phyloP scores from a whole-genome alignment of 2,329 filamentous ascomycete species.

The Diaporthe sp. region DNA sequence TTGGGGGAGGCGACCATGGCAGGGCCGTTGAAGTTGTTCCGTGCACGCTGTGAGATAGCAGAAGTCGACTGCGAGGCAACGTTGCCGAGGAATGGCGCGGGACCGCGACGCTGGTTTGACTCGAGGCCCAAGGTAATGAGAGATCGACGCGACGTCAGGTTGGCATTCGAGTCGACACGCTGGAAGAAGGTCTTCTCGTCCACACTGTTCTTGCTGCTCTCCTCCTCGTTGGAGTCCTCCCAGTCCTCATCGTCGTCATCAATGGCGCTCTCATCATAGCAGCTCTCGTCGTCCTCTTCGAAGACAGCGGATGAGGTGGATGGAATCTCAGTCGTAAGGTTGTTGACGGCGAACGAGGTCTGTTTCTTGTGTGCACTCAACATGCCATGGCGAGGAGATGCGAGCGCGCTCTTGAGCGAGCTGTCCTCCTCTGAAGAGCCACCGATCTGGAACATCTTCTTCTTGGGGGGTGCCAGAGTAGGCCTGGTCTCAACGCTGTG shows the following conservation, averaged over 20 bases:
- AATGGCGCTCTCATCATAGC: conserved; percentile 86
- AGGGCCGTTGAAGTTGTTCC: conserved; percentile 59
- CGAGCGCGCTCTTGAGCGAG: conserved; percentile 70
- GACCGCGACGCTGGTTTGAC: conserved; percentile 77
- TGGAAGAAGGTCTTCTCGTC: conserved; percentile 87
- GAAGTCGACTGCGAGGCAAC: conserved; percentile 75
- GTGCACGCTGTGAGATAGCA: conserved; percentile 65
- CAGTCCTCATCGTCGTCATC: conserved; percentile 76
- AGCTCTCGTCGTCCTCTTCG: conserved; percentile 64
- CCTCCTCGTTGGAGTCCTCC: conserved; percentile 74
- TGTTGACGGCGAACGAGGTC: conserved; percentile 83
- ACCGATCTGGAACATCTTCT: conserved; percentile 63
- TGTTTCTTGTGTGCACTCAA: conserved; percentile 73
- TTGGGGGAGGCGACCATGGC: conserved; percentile 62
- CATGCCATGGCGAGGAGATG: conserved; percentile 55
- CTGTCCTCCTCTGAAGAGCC: conserved; percentile 80
- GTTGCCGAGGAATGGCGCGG: conserved; percentile 68
- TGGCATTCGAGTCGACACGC: conserved; percentile 87
- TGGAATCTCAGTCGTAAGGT: conserved; percentile 75
- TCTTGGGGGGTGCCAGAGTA: conserved; percentile 46
- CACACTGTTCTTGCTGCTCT: conserved; percentile 84
- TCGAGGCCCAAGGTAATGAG: conserved; percentile 90
- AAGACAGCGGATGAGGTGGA: conserved; percentile 55
- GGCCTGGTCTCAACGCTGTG: conserved; percentile 51
- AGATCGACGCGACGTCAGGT: conserved; percentile 86